Base-by-base conservation (phyloP, 768 basidiomycete species). In the Tubosaeta sp. region DNA sequence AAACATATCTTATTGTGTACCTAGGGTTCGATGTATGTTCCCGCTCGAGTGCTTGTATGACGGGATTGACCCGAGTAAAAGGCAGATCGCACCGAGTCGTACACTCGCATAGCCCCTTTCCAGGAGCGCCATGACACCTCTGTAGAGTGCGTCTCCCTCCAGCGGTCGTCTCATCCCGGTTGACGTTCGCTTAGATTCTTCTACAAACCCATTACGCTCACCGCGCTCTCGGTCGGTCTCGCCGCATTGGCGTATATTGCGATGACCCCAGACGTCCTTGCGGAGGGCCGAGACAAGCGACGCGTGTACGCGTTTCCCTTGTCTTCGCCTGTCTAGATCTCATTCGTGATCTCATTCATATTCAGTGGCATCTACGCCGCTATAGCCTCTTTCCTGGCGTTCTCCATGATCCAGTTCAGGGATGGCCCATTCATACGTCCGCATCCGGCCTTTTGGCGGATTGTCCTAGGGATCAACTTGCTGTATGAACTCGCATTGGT, bases 341-440 rank as follows among this genome's bases (percentile, higher is more conserved):
- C 46, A 37, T 27, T 27, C 46, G 53, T 55, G 43, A 51, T 56
- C 45, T 58, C 56, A 52, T 51, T 52, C 59, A 48, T 49, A 19
- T 43, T 27, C 62, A 91, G 90, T 46, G 91, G 91, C 26, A 77
- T 80, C 41, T 92, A 90, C 57, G 90, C 91, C 48, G 78, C 85
- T 11, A 74, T 87, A 44, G 76, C 77, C 10, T 79, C 85, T 39
- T 93, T 93, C 69, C 76, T 93, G 52, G 68, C 81, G 55, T 93
- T 91, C 70, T 88, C 87, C 27, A 86, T 88, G 80, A 76, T 94
- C 46, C 91, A 94, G 61, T 92, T 93, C 63, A 85, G 91, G 53
- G 91, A 94, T 65, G 91, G 91, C 0, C 91, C 91, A 29, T 94
- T 89, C 68, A 78, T 93, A 64, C 83, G 91, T 34, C 91, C 91